A percentile compares a stretch with the other conserved stretches of the same genome.
Evolutionary conservation across 1,284 basidiomycete species (phyloP).

Genomic region (Chalciporus sp.): DNA sequence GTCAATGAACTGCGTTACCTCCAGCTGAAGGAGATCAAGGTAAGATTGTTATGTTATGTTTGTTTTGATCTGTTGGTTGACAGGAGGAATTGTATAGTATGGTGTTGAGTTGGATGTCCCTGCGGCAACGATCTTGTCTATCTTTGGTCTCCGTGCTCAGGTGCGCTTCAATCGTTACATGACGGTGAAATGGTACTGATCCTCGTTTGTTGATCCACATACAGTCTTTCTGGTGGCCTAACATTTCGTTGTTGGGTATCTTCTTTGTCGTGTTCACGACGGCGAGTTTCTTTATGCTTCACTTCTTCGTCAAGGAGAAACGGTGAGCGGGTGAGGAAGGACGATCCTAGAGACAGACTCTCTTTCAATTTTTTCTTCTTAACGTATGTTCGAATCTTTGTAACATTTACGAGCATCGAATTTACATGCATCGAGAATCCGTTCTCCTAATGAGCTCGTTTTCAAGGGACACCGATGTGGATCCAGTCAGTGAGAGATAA

Average conservation of each 20-base stretch:
- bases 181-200: slow-evolving; percentile 11
- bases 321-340: slow-evolving; percentile 49
- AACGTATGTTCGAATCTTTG: neutral
- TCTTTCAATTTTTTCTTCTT: neutral
- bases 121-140: slow-evolving; percentile 89
- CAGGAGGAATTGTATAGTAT: slow-evolving; percentile 53
- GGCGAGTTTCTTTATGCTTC: slow-evolving; percentile 77
- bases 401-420: neutral
- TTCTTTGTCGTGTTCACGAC: slow-evolving; percentile 81
- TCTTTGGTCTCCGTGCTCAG: slow-evolving; percentile 86
- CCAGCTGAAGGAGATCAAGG: slow-evolving; percentile 89
- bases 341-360: neutral
- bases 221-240: slow-evolving; percentile 98
- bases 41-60: slow-evolving; percentile 37
- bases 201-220: slow-evolving; percentile 8
- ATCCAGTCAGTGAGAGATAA: too few species aligned
- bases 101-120: slow-evolving; percentile 94
- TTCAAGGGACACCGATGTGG: too few species aligned
- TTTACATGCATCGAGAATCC: neutral
- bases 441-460: too few species aligned
- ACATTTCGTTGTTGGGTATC: slow-evolving; percentile 79
- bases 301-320: slow-evolving; percentile 89
- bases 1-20: slow-evolving; percentile 95
- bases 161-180: slow-evolving; percentile 37
- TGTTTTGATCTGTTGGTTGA: slow-evolving; percentile 11